phyloP scores from a whole-genome alignment of 2,329 filamentous ascomycete genomes.

The Chalaropsis ovoidea region DNA sequence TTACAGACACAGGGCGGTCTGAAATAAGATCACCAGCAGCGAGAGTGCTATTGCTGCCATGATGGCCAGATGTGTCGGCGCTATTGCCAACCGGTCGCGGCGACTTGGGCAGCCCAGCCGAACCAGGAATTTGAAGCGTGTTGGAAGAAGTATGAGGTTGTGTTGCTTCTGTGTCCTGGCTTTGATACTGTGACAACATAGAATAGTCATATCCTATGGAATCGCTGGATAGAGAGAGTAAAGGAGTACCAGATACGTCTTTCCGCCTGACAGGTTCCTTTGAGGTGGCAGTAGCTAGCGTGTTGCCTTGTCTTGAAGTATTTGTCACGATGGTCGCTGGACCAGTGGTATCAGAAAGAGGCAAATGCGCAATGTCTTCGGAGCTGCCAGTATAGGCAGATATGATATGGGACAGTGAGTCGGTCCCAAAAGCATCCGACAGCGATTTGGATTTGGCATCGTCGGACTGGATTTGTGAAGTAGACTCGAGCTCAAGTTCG shows the following conservation, averaged over 20 bases:
- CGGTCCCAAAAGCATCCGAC: constrained; percentile 34
- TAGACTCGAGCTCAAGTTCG: not conserved
- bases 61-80: constrained; percentile 3
- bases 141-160: constrained; percentile 18
- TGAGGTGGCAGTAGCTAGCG: constrained; percentile 27
- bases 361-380: constrained; percentile 30
- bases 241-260: not conserved
- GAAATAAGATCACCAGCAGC: constrained; percentile 27
- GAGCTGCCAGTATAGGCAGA: constrained; percentile 46
- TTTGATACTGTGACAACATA: constrained; percentile 20
- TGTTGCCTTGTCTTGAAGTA: constrained; percentile 15
- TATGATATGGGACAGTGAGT: constrained; percentile 46
- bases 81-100: not conserved
- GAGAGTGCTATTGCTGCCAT: constrained; percentile 26
- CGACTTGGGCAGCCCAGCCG: not conserved
- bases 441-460: constrained; percentile 27
- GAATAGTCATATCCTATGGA: constrained; percentile 21
- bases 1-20: constrained; percentile 22
- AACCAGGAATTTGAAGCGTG: constrained; percentile 19
- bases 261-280: constrained; percentile 26
- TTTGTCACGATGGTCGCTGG: not conserved
- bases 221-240: not conserved
- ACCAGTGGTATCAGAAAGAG: not conserved
- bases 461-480: not conserved
- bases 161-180: constrained; percentile 21